phyloP scores from a whole-genome alignment of 2,329 filamentous ascomycete species.

The Xylaria sp. region DNA sequence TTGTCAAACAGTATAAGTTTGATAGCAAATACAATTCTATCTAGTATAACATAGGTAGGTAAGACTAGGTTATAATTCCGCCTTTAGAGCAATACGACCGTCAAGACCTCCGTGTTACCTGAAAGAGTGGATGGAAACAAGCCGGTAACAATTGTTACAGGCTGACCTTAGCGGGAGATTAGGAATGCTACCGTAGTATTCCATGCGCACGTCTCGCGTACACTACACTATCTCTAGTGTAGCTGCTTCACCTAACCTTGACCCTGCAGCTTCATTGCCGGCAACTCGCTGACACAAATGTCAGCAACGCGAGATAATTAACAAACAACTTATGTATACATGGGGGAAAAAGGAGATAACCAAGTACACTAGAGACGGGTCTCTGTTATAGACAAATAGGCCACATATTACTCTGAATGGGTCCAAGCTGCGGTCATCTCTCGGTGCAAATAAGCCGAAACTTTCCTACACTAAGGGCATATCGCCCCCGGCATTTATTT shows the following conservation, averaged over 20 bases:
- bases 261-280: constrained; percentile 34
- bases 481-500: constrained; percentile 32
- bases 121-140: neutral
- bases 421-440: constrained; percentile 25
- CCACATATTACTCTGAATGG: constrained; percentile 32
- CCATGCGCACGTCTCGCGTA: constrained; percentile 14
- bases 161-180: constrained; percentile 16
- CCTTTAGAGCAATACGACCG: constrained; percentile 3
- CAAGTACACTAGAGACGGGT: constrained; percentile 17
- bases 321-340: constrained; percentile 8
- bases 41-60: constrained; percentile 1
- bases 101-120: neutral
- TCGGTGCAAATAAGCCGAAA: constrained; percentile 34
- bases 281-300: constrained; percentile 26
- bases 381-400: constrained; percentile 21
- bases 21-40: neutral
- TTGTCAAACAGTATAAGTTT: neutral
- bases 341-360: constrained; percentile 16
- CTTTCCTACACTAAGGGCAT: constrained; percentile 23
- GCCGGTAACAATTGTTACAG: constrained; percentile 11
- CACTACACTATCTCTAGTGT: neutral
- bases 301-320: constrained; percentile 27
- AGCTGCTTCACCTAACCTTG: constrained; percentile 30
- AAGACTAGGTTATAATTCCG: neutral
- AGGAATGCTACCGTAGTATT: constrained; percentile 34